Base-by-base conservation (phyloP, 2,329 filamentous ascomycete species). In the Graphilbum ipis-grandicollis region DNA sequence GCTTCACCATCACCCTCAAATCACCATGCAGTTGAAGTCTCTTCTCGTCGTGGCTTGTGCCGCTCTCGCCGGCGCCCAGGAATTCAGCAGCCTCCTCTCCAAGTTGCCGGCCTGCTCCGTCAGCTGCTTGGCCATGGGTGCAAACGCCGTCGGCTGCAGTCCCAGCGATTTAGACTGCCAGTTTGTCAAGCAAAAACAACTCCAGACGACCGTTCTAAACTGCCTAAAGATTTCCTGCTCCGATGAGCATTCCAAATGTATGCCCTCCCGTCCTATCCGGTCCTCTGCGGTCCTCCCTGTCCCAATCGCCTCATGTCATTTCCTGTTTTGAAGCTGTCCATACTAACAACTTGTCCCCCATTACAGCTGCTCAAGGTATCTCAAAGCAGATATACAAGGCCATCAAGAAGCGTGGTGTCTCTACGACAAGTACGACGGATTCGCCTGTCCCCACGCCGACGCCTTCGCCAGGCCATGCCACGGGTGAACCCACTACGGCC, bases 21-120 rank as follows among this genome's bases (percentile, higher is more conserved):
- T 18, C 14, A 38, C 18, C 9, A 41, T 41, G 39, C 39, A 41
- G 35, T 9, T 35, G 21, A 36, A 33, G 36, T 14, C 18, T 12
- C 5, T 28, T 13, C 8, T 28, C 14, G 8, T 28, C 14, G 8
- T 28, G 8, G 26, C 26, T 13, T 13, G 9, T 7, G 26, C 26
- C 14, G 14, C 10, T n/a, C 9, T 5, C 5, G 26, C 14, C 14
- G 5, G 9, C 14, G 26, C 33, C 15, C 25, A 21, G 9, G 30
- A 34, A 9, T 25, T 35, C n/a, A 13, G 3, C 25, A 12, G n/a
- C 19, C 30, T 40, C 19, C 30, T 36, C 17, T 13, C 21, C 13
- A 19, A 41, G 36, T 23, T 46, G 34, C 45, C 45, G 31, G 35
- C 38, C 15, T 47, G 46, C 36, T 43, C 44, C 19, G 33, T 39